phyloP scores from a whole-genome alignment of 129 eudicot genomes.

The Saussurea involucrata region DNA sequence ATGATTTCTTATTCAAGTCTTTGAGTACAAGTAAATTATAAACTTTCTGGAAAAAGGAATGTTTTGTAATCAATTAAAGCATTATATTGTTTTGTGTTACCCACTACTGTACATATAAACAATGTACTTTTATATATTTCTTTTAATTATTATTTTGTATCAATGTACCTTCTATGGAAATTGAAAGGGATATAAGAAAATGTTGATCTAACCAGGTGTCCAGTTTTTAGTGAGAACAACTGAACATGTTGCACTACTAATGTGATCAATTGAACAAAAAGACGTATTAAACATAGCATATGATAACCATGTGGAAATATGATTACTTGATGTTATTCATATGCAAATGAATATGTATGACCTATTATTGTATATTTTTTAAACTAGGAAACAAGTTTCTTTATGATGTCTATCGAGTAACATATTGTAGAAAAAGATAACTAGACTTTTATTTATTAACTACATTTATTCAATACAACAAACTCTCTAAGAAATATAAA shows the following conservation, averaged over 20 bases:
- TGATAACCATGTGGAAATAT: neutral
- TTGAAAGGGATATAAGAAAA: neutral
- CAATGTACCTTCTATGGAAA: neutral
- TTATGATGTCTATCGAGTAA: neutral
- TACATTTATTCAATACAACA: too few species aligned
- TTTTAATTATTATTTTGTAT: neutral
- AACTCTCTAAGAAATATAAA: too few species aligned
- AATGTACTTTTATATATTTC: neutral
- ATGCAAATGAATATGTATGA: neutral
- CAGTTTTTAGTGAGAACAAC: neutral
- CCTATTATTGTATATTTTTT: neutral
- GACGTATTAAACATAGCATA: neutral
- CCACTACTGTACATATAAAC: slow-evolving; percentile 1
- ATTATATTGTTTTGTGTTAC: neutral
- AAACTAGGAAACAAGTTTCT: neutral
- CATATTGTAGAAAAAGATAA: too few species aligned
- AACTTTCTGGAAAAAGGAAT: neutral
- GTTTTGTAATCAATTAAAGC: neutral
- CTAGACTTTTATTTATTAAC: too few species aligned
- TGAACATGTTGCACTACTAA: neutral
- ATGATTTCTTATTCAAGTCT: neutral
- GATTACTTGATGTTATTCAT: neutral
- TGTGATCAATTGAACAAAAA: neutral
- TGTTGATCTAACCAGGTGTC: neutral
- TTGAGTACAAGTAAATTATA: slow-evolving; percentile 11